Evolutionary conservation across 805 yeast species (phyloP), one percentile per base, ranked within the genome.

Genomic region (Barnettozyma wickerhamii): DNA sequence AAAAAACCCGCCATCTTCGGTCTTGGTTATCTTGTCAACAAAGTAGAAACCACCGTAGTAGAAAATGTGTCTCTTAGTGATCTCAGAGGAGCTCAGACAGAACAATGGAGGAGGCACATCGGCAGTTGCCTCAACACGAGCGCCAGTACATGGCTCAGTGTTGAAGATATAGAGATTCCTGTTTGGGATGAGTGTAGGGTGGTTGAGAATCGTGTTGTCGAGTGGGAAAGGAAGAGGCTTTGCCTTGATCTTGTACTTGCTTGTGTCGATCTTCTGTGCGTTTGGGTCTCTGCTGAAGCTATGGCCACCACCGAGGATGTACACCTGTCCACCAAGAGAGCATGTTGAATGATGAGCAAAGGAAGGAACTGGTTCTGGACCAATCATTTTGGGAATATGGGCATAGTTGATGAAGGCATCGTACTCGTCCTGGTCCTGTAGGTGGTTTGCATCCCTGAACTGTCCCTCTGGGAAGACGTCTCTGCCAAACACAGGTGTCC

Each of bases 1-100:
- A 19, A 39, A 45, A 27, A 56, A 63, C 47, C 45, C 65, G 35
- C 74, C 75, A 13, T 62, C 43, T 62, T 45, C 43, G 56, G 26
- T 52, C 49, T 49, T 54, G 12, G 26, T 19, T 4, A 55, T 43
- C 10, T 47, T 45, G 6, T 61, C 56, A 6, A 53, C 46, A 5
- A 68, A 52, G 51, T 73, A 74, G 55, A 81, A 75, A 0, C 93
- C 95, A n/a, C 91, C 95, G 53, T 75, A 81, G 43, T 73, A 71
- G 47, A 82, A 69, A 13, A 78, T 67, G 50, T 80, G 80, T 28
- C 77, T 60, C n/a, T 69, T 65, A 5, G 84, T 74, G 5, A 84
- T 62, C 40, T 62, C 66, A 7, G 76, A 65, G 14, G 74, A 68
- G 6, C 68, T 52, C 56, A 77, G 62, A 40, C 77, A 71, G 33